phyloP scores from a whole-genome alignment of 2,329 filamentous ascomycete species.

The Colletotrichum sojae region DNA sequence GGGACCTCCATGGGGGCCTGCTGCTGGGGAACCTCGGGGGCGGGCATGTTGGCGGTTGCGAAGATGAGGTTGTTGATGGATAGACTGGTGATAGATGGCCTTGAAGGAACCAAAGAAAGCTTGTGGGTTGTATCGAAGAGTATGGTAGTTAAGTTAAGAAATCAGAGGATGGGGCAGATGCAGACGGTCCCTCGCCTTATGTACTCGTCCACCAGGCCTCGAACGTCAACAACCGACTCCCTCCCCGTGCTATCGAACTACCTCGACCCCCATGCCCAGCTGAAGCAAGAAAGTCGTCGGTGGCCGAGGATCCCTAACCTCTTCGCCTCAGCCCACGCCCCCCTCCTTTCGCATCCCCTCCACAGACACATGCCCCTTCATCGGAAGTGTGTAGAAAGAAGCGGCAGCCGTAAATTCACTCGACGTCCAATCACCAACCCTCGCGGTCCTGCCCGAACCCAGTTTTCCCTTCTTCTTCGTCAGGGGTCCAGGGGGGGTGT shows the following conservation, averaged over 20 bases:
- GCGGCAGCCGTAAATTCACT: conserved; percentile 7
- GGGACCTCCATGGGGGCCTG: conserved; percentile 60
- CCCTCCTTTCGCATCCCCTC: conserved; percentile 19
- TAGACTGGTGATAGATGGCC: not conserved
- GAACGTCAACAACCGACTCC: conserved; percentile 14
- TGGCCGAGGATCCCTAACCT: conserved; percentile 33
- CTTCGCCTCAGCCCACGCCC: conserved; percentile 9
- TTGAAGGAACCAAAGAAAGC: not conserved
- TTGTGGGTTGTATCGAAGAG: not conserved
- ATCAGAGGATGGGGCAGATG: not conserved
- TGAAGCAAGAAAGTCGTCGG: conserved; percentile 21
- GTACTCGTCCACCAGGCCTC: conserved; percentile 21
- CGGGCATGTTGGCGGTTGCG: conserved; percentile 54
- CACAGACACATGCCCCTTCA: conserved; percentile 20
- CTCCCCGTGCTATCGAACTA: not conserved
- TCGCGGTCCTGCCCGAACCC: conserved; percentile 1
- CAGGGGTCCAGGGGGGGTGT: conserved; percentile 23
- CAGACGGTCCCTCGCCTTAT: conserved; percentile 25
- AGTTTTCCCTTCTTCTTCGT: conserved; percentile 14
- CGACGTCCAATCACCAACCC: conserved; percentile 19
- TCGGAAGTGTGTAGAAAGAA: conserved; percentile 18
- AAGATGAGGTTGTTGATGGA: not conserved
- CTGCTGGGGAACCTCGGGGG: conserved; percentile 57
- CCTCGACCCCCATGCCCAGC: conserved; percentile 13
- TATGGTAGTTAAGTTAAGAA: not conserved